These are phyloP conservation scores for Jasminum sambac DNA, from an alignment of 257 asterid genomes.

Conservation along the genomic window DNA sequence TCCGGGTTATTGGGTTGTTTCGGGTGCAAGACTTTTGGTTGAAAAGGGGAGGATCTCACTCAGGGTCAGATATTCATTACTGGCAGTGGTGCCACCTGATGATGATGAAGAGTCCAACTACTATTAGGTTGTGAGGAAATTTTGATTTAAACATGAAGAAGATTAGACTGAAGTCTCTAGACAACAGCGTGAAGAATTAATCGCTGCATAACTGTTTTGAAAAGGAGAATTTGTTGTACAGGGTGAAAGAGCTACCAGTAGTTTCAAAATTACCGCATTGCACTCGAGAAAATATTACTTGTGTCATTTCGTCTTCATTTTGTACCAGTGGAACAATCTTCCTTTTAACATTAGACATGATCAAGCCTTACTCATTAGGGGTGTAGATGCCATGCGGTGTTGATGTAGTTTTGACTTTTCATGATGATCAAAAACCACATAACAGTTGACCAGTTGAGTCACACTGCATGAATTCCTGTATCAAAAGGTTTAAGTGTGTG, in stretches of 20 bases:
- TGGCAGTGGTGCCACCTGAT: slow-evolving; percentile 72
- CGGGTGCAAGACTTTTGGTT: slow-evolving; percentile 90
- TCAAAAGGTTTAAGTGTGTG: no score
- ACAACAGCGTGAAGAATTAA: background rate
- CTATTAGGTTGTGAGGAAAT: slow-evolving; percentile 18
- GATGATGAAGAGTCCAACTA: slow-evolving; percentile 62
- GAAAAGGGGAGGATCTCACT: slow-evolving; percentile 88
- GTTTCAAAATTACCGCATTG: slow-evolving; percentile 9
- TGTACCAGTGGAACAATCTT: background rate
- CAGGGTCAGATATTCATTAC: slow-evolving; percentile 75
- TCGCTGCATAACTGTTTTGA: slow-evolving; percentile 12
- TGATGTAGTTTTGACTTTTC: slow-evolving; percentile 12
- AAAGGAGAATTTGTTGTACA: slow-evolving; percentile 20
- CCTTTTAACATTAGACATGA: background rate
- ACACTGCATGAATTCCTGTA: no score
- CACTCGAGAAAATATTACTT: slow-evolving; percentile 13
- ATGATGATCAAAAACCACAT: background rate
- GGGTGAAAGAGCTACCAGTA: slow-evolving; percentile 10
- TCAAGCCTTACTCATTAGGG: background rate
- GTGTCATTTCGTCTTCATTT: background rate
- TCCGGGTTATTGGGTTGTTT: slow-evolving; percentile 98
- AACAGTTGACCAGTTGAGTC: slow-evolving; percentile 16
- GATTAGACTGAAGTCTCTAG: slow-evolving; percentile 6
- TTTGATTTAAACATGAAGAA: background rate
- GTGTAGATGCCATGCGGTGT: slow-evolving; percentile 24